phyloP scores from a whole-genome alignment of 768 basidiomycete species.

The Serendipita indica region DNA sequence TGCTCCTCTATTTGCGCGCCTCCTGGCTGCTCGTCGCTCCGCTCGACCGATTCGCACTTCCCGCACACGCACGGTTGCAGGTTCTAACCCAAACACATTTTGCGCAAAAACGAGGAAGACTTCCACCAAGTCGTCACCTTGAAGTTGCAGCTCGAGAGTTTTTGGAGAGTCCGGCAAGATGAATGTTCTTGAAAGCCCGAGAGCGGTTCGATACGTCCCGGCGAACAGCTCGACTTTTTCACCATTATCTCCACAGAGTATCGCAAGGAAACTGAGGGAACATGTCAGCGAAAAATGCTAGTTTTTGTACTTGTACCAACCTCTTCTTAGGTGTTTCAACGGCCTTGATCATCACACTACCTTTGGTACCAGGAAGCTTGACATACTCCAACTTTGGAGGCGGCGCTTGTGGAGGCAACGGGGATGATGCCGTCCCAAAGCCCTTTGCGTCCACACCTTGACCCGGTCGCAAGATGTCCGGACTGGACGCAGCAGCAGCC shows the following conservation, averaged over 20 bases:
- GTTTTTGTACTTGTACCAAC: slow-evolving; percentile 23
- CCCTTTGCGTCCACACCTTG: too few species aligned
- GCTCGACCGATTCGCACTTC: slow-evolving; percentile 84
- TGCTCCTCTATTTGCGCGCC: slow-evolving; percentile 29
- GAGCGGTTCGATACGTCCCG: slow-evolving; percentile 77
- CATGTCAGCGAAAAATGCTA: neutral
- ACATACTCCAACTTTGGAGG: slow-evolving; percentile 83
- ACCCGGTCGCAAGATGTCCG: too few species aligned
- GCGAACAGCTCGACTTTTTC: slow-evolving; percentile 92
- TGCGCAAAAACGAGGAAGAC: slow-evolving; percentile 83
- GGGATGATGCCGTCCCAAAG: neutral
- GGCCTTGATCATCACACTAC: slow-evolving; percentile 66
- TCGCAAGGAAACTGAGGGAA: slow-evolving; percentile 63
- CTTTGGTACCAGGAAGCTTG: slow-evolving; percentile 83
- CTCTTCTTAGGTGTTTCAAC: slow-evolving; percentile 86
- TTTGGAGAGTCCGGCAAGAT: slow-evolving; percentile 84
- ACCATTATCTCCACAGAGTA: slow-evolving; percentile 81
- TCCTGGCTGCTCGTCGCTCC: slow-evolving; percentile 69
- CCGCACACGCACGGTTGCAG: slow-evolving; percentile 84
- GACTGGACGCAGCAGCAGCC: too few species aligned
- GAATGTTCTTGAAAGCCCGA: slow-evolving; percentile 82
- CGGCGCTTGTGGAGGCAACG: slow-evolving; percentile 31
- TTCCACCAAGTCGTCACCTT: slow-evolving; percentile 86
- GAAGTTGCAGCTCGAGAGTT: slow-evolving; percentile 69
- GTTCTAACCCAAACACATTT: slow-evolving; percentile 84